Base-by-base conservation (phyloP, 2,329 filamentous ascomycete species). In the Arthroderma sp. region DNA sequence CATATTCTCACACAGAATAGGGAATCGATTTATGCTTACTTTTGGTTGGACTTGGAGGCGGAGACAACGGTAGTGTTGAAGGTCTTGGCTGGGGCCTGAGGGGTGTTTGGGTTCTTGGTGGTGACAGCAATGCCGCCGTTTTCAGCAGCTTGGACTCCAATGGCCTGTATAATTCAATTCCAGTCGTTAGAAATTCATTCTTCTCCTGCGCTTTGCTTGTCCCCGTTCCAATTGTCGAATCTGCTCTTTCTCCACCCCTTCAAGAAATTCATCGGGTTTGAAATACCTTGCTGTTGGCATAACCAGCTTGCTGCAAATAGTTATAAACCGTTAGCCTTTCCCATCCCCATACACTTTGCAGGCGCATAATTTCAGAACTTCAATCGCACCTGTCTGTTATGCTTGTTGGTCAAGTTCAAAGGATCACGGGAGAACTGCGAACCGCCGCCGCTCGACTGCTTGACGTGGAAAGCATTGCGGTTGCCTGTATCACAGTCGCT, bases 401-500 rank as follows among this genome's bases (percentile, higher is more conserved):
- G 83, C 71, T 81, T 74, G 82, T 95, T 96, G 68, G 72, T 76
- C 70, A 96, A 71, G 80, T 96, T 98, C 57, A 95, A 72, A 61
- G 88, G 85, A 67, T 96, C 89, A 60, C 84, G 83, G 58, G 89
- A 96, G 78, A 98, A 87, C 71, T 85, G 83, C 59, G 83, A 74
- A 67, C 85, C 83, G 63, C 85, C 87, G 61, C 74, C 75, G 60
- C 72, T 70, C 65, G 79, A 81, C 73, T 85, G 83, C 83, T 94
- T 94, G 67, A 89, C 84, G 66, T 94, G 81, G 78, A 75, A 94
- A 66, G 85, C 72, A 74, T 93, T 94, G 73, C 86, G 80, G 74
- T 72, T 73, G 72, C 87, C 88, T 95, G 63, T 55, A 49, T 42
- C 50, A 43, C 41, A 44, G n/a, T 15, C 7, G 29, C 43, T 43